Evolutionary conservation across 257 asterid genomes (phyloP).

Genomic region (Przewalskia tangutica): DNA sequence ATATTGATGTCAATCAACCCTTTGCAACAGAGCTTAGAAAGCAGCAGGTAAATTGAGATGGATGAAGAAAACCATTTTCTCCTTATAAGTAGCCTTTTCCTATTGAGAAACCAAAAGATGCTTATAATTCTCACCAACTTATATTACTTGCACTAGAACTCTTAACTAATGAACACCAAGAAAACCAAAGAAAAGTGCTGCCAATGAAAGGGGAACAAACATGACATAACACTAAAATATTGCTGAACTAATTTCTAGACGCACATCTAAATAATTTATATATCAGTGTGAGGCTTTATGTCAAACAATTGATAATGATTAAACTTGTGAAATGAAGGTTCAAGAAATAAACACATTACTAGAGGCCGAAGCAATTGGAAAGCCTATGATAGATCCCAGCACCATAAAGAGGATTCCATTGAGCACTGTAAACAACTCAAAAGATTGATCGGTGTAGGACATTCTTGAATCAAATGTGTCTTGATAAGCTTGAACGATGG

Average conservation of each 20-base stretch:
- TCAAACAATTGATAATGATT: neutral
- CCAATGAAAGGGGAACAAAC: neutral
- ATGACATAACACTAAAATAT: neutral
- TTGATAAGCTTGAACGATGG: constrained; percentile 57
- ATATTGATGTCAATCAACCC: neutral
- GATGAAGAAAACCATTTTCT: neutral
- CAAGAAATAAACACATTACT: constrained; percentile 37
- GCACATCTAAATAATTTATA: neutral
- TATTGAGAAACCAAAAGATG: neutral
- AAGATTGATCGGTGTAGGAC: constrained; percentile 31
- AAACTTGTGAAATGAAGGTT: neutral
- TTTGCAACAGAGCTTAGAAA: neutral
- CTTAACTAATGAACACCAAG: neutral
- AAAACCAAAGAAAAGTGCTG: neutral
- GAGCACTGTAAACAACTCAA: constrained; percentile 50
- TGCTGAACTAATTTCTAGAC: neutral
- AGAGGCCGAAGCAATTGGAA: constrained; percentile 88
- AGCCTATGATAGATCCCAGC: constrained; percentile 72
- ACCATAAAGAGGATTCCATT: constrained; percentile 59
- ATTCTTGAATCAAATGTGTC: constrained; percentile 53
- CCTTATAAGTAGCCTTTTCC: neutral
- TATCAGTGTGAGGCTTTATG: neutral
- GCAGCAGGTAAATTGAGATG: neutral
- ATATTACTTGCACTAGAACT: neutral
- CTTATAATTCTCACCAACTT: neutral